A percentile compares a stretch with the other conserved stretches of the same genome.
Conservation (phyloP, 1,284 basidiomycete genomes). For the Cutaneotrichosporon daszewskae region DNA sequence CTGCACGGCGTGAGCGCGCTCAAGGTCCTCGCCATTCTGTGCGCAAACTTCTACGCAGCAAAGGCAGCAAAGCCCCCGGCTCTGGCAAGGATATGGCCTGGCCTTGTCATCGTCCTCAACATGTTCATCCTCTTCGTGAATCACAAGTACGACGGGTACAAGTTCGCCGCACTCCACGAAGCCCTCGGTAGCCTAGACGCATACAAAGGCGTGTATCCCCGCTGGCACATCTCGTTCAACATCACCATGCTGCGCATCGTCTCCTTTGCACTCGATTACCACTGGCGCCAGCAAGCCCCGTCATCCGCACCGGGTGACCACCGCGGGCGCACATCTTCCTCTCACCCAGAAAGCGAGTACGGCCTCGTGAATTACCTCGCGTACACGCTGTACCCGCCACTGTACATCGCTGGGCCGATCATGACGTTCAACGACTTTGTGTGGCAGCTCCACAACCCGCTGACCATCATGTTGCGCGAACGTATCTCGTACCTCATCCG, state of each 20-base stretch:
- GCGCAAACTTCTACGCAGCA: constrained; percentile 64
- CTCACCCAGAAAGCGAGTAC: constrained; percentile 55
- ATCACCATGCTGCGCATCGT: constrained; percentile 93
- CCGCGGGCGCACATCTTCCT: constrained; percentile 53
- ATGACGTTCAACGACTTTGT: constrained; percentile 93
- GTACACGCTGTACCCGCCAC: constrained; percentile 81
- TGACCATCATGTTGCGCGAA: constrained; percentile 44
- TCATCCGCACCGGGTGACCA: constrained; percentile 21
- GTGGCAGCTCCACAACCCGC: constrained; percentile 58
- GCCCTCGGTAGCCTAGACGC: constrained; percentile 58
- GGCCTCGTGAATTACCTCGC: constrained; percentile 58
- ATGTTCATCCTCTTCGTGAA: constrained; percentile 67
- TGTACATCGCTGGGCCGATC: constrained; percentile 95
- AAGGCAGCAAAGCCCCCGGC: constrained; percentile 46
- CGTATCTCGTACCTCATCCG: constrained; percentile 60
- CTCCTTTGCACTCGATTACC: constrained; percentile 86
- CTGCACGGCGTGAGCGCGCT: constrained; percentile 82
- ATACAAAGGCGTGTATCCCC: constrained; percentile 61
- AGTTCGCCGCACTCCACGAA: constrained; percentile 57
- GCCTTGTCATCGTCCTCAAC: constrained; percentile 61
- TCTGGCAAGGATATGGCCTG: constrained; percentile 29
- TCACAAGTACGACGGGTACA: constrained; percentile 71
- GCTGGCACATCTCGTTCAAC: constrained; percentile 94
- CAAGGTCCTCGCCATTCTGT: constrained; percentile 71
- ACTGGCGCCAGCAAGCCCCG: constrained; percentile 59